Evolutionary conservation across 345 rosid genomes (phyloP).

Genomic region (Euphorbia lathyris): DNA sequence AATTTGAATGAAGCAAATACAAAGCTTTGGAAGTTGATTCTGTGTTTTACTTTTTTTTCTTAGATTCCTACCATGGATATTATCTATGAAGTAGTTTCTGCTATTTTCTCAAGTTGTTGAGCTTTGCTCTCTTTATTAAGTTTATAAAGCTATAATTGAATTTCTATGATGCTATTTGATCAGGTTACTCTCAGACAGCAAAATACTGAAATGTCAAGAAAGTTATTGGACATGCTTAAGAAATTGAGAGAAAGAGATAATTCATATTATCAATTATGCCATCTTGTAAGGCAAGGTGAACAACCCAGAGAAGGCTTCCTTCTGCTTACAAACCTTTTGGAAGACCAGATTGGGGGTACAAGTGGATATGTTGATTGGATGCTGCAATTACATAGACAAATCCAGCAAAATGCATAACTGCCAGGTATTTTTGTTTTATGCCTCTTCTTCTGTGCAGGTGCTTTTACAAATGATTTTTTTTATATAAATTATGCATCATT

Average conservation of each 20-base stretch:
- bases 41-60: conserved; percentile 9
- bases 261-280: conserved; percentile 66
- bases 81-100: background rate
- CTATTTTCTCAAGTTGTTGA: conserved; percentile 10
- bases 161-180: conserved; percentile 11
- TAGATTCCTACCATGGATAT: background rate
- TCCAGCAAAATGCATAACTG: conserved; percentile 67
- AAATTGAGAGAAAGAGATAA: conserved; percentile 66
- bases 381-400: conserved; percentile 76
- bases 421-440: conserved; percentile 12
- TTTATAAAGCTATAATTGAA: background rate
- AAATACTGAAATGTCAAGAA: conserved; percentile 82
- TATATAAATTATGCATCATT: background rate
- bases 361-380: conserved; percentile 85
- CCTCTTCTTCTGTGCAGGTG: background rate
- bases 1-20: background rate
- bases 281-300: conserved; percentile 96
- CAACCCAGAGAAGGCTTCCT: conserved; percentile 93
- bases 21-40: background rate
- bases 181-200: conserved; percentile 64
- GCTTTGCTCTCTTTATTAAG: background rate
- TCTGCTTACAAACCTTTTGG: conserved; percentile 73
- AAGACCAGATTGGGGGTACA: conserved; percentile 75
- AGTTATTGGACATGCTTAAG: conserved; percentile 56
- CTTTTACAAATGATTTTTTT: background rate